Percentiles rank a stretch among this genome's conserved stretches.
phyloP scores from a whole-genome alignment of 1,284 basidiomycete genomes.

The Cutaneotrichosporon spelunceum region DNA sequence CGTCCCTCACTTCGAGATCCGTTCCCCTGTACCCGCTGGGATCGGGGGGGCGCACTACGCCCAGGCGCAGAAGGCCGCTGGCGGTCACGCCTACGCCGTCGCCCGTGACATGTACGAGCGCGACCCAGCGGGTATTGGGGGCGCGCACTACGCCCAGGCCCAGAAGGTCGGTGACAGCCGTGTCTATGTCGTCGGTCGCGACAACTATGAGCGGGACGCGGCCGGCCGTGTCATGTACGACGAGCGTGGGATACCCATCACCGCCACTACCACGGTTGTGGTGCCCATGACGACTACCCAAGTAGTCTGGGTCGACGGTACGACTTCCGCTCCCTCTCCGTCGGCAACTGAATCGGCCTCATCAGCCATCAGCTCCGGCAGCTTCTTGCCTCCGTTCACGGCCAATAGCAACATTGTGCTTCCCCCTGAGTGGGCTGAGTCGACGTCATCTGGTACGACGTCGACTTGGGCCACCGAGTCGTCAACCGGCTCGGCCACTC shows the following conservation, averaged over 20 bases:
- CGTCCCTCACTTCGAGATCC: neutral
- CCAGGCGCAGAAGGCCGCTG: slow-evolving; percentile 7
- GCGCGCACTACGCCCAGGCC: slow-evolving; percentile 4
- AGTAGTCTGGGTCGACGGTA: slow-evolving; percentile 42
- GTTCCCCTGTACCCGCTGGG: neutral
- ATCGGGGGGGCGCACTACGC: slow-evolving; percentile 22
- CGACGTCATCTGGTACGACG: slow-evolving; percentile 7
- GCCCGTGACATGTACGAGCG: slow-evolving; percentile 6
- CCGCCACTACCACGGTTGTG: slow-evolving; percentile 46
- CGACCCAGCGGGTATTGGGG: neutral
- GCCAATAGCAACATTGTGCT: slow-evolving; percentile 4
- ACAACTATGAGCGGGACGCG: slow-evolving; percentile 8
- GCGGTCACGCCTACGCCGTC: neutral
- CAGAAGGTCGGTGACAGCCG: neutral
- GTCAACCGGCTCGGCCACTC: neutral
- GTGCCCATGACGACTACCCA: slow-evolving; percentile 43
- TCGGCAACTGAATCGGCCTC: neutral
- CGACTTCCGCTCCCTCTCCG: slow-evolving; percentile 11
- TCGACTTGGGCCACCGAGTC: slow-evolving; percentile 20
- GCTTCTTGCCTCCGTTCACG: slow-evolving; percentile 4
- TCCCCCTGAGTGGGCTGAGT: neutral
- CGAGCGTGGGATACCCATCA: slow-evolving; percentile 44
- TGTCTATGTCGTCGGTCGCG: neutral
- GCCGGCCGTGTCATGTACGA: slow-evolving; percentile 23
- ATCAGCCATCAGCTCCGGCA: neutral